Base-by-base conservation (phyloP, 345 rosid species). In the Anastatica hierochuntica region DNA sequence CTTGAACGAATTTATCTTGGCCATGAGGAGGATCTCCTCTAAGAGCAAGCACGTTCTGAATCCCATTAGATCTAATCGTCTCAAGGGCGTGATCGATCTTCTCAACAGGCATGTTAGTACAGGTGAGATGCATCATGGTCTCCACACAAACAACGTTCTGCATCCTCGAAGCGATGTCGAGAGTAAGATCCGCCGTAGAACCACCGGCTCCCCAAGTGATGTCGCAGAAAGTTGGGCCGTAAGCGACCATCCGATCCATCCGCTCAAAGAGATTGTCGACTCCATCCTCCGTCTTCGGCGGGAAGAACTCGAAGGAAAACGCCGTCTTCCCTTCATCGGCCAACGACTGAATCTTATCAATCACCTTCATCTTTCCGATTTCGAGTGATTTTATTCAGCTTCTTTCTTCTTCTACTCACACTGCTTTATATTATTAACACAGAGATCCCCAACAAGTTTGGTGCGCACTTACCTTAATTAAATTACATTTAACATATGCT, bases 161-260 rank as follows among this genome's bases (percentile, higher is more conserved):
- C 99, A 94, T 94, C 83, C 64, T 68, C 44, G 85, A 83, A 45
- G 95, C 95, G 68, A 94, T 94, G 49, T 94, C 94, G 7, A 94
- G 79, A 5, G 97, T 94, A 14, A 94, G 80, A 68, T 94, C 97
- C 0, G 97, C 99, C 24, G 99, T 88, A 62, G 99, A 76, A 16
- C 99, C 99, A 8, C 99, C 99, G 3, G 99, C 97, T 0, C 99
- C 99, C 99, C 99, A 94, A 9, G 99, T 94, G 72, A 94, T 88
- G 66, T 94, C 99, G 58, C 99, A 94, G 75, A 94, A 94, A 7
- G 94, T 14, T 0, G 99, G 99, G 49, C 78, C 84, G 62, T 88
- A 83, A 24, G 81, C 67, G 16, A 88, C 99, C 89, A 94, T 80
- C 0, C 97, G 84, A 68, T 88, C 99, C 97, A 94, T 94, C 14